Percentiles rank a stretch among this genome's conserved stretches.
phyloP scores from a whole-genome alignment of 2,329 filamentous ascomycete species.

The Phyllosticta paracitricarpa region DNA sequence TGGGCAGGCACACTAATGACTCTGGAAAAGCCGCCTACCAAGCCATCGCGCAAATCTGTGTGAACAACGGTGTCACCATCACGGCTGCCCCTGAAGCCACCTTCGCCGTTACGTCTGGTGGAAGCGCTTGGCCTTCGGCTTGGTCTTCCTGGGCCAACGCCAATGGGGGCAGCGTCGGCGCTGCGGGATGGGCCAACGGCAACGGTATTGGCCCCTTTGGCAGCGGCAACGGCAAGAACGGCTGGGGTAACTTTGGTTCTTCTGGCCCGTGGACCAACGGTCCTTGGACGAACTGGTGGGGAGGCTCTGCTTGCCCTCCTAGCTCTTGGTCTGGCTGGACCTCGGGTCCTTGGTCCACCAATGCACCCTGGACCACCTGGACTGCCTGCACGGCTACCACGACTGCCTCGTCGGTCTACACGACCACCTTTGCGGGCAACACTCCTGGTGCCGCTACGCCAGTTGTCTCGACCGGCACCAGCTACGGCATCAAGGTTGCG shows the following conservation, averaged over 20 bases:
- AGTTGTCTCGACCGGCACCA: conserved; percentile 13
- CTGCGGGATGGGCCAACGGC: conserved; percentile 19
- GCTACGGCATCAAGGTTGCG: conserved; percentile 24
- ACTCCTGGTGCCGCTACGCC: conserved; percentile 6
- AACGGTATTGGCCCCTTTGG: conserved; percentile 5
- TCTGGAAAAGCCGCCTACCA: conserved; percentile 12
- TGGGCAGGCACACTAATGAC: neutral
- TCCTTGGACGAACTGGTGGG: conserved; percentile 29
- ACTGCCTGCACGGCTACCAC: conserved; percentile 22
- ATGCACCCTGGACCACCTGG: conserved; percentile 28
- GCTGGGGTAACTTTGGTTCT: conserved; percentile 20
- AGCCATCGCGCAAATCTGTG: conserved; percentile 19
- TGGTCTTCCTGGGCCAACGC: conserved; percentile 7
- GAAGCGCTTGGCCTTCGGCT: neutral
- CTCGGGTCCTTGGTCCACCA: conserved; percentile 23
- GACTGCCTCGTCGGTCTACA: conserved; percentile 22
- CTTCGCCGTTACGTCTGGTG: conserved; percentile 9
- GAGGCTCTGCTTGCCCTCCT: conserved; percentile 19
- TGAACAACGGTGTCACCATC: conserved; percentile 17
- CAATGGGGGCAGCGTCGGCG: conserved; percentile 10
- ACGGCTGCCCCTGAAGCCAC: conserved; percentile 16
- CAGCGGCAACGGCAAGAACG: conserved; percentile 17
- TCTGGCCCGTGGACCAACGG: conserved; percentile 18
- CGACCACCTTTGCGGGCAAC: conserved; percentile 18
- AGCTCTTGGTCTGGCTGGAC: conserved; percentile 30